Evolutionary conservation across 1,284 basidiomycete genomes (phyloP), one percentile per base, ranked within the genome.

Genomic region (Phylloporus sp.): DNA sequence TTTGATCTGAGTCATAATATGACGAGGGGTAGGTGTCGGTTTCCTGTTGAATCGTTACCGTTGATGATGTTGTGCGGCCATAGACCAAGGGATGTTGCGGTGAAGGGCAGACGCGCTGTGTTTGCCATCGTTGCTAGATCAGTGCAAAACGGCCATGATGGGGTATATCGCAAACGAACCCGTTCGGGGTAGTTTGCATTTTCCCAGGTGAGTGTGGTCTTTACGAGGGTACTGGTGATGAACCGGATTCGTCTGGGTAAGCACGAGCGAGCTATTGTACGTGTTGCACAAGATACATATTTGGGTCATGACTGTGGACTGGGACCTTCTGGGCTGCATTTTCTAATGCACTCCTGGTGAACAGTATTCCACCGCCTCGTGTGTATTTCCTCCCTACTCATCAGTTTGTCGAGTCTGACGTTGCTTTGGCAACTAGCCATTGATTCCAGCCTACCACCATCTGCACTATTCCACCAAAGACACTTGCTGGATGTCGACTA

Each of bases 231-330:
- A 6, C 51, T 26, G 32, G 56, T 63, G 50, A 64, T 40, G n/a
- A n/a, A 34, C 53, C 31, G 34, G 12, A 39, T 44, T 24, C 15
- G 22, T 52, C 22, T 64, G 95, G 63, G 85, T 89, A 1, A 86
- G 95, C 39, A 93, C 98, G 74, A 95, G 98, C 68, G 96, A 98
- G 72, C 76, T 98, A 20, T 77, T 95, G 2, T 97, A 94, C 71
- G 85, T 96, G 12, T 79, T 98, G 17, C 85, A 86, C 51, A 92
- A 93, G 66, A n/a, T n/a, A n/a, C n/a, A 77, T 97, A n/a, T 79
- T 89, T 4, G 82, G 85, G 37, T 78, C 15, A 37, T 15, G 34
- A 15, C 15, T 37, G 15, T 37, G 34, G 34, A 37, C 34, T 10
- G 34, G 34, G 34, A 37, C 87, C 2, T 77, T 95, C 18, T 92